A percentile compares a stretch with the other conserved stretches of the same genome.
Conservation (phyloP, 208 protist genomes). For the Acanthamoeba culbertsoni region DNA sequence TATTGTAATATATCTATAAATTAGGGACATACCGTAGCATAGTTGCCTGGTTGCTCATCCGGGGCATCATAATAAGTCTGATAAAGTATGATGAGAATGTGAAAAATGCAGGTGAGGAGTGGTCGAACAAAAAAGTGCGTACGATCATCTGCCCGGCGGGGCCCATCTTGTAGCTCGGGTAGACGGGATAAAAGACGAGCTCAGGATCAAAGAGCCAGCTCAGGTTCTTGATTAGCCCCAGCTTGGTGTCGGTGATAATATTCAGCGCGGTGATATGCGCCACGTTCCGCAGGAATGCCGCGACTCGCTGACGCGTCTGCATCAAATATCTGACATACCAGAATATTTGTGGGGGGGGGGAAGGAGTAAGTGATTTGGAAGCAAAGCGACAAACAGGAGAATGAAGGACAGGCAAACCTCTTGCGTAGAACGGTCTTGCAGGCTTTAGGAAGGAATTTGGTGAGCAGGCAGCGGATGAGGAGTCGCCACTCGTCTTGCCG, state of each 20-base stretch:
- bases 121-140: background rate
- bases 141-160: background rate
- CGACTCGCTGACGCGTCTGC: background rate
- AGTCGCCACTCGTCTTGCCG: background rate
- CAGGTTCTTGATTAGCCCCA: slow-evolving; percentile 30
- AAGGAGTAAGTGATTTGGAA: background rate
- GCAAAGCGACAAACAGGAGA: background rate
- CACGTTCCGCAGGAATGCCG: background rate
- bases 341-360: background rate
- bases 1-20: background rate
- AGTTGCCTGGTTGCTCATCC: background rate
- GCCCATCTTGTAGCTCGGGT: slow-evolving; percentile 2
- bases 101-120: background rate
- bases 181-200: slow-evolving; percentile 11
- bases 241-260: slow-evolving; percentile 43
- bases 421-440: slow-evolving; percentile 53
- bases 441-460: background rate
- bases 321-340: background rate
- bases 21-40: background rate
- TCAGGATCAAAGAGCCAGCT: slow-evolving; percentile 49
- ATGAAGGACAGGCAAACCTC: background rate
- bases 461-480: background rate
- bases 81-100: background rate
- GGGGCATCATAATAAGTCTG: background rate
- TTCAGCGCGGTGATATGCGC: background rate